Base-by-base conservation (phyloP, 345 rosid species). In the Passiflora organensis region DNA sequence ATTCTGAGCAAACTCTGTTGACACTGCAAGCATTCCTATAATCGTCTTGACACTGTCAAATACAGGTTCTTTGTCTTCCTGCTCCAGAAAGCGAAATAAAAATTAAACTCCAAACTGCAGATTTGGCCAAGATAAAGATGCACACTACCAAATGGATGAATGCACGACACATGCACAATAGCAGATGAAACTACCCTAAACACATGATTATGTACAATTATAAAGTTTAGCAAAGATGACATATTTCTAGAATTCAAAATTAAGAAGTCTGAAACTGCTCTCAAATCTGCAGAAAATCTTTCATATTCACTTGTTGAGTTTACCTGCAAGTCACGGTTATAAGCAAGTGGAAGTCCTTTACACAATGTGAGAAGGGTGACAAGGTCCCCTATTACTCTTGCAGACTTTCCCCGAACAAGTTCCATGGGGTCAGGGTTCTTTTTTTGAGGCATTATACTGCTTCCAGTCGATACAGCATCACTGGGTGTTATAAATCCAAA, bases 371-470 rank as follows among this genome's bases (percentile, higher is more conserved):
- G 75, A 65, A 89, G 85, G 12, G 97, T 84, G 53, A 86, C 87
- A 41, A 89, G 71, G 73, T 82, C 85, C n/a, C 95, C 97, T 13
- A 93, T 75, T 48, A 82, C 87, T 69, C 94, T 68, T 20, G 91
- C 95, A 67, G 97, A 86, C 73, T 93, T 93, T 25, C 97, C 97
- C 43, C 95, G 80, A 50, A 89, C 95, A 64, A 93, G 99, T 63
- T 89, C 99, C 97, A 89, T 89, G 18, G 96, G 99, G 70, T 93
- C 97, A 42, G 97, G 97, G 72, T 89, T 93, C 74, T 93, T 89
- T 87, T 93, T 93, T 69, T 89, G 99, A 52, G 99, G 97, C 99
- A 93, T 93, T 72, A 93, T 93, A 70, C 97, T 93, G 48, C 99
- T 89, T 66, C 99, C 96, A 1, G 97, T 84, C 25, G 97, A 93